Evolutionary conservation across 1,284 basidiomycete species (phyloP), one percentile per base, ranked within the genome.

Genomic region (Rugosomyces carneus): DNA sequence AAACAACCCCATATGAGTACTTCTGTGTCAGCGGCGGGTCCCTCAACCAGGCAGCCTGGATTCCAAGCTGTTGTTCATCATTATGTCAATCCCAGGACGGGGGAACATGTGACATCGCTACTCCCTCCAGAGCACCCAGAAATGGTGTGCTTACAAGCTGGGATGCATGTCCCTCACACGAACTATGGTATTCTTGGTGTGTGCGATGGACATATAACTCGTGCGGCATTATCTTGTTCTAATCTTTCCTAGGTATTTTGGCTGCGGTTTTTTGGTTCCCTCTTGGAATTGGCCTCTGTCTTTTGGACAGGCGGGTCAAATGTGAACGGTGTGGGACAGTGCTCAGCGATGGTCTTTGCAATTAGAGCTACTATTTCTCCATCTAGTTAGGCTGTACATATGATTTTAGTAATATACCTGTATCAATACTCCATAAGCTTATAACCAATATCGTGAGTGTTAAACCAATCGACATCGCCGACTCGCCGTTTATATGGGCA

Each of bases 261-360:
- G 83, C 84, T 10, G 87, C 87, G 2, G 67, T 90, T 19, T 69
- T 90, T 52, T 90, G 87, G 85, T 90, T 90, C 66, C 87, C 87
- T 1, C 63, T 89, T 0, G 87, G 87, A 5, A 71, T 90, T 37
- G 84, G 76, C 2, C 65, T 84, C 5, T 89, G 88, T 57, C 60
- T 90, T 11, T 68, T 90, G 13, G 87, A 90, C 60, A 72, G 81
- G 40, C 67, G 71, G 42, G 78, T 84, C 32, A 73, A 70, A 49
- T 90, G 86, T 62, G 63, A 57, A 18, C 77, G 84, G 9, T 89
- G 74, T 37, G 72, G 72, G 2, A 47, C 57, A 3, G 49, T 63
- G 2, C 63, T 75, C 19, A 66, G 69, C 26, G 62, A 70, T 19
- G 67, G 70, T 8, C 35, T 69, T 5, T 72, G 68, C 44, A 37